Percentiles rank a stretch among this genome's conserved stretches.
phyloP scores from a whole-genome alignment of 805 yeast genomes.

The Nakazawaea populi region DNA sequence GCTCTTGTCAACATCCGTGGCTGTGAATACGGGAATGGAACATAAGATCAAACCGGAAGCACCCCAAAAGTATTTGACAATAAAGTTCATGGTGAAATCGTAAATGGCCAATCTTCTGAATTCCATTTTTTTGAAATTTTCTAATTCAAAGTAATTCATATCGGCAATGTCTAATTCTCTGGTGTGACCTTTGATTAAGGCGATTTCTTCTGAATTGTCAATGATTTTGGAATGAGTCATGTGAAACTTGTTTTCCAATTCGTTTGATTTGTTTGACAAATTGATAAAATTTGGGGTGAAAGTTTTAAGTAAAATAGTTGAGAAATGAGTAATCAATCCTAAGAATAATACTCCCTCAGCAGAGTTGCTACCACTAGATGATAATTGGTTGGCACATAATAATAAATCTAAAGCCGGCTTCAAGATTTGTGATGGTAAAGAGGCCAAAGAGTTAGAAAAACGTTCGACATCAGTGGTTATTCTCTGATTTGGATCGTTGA shows the following conservation, averaged over 20 bases:
- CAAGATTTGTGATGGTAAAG: constrained; percentile 75
- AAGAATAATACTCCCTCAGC: constrained; percentile 76
- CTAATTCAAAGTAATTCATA: constrained; percentile 73
- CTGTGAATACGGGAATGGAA: constrained; percentile 78
- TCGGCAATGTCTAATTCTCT: constrained; percentile 77
- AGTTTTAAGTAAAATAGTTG: constrained; percentile 65
- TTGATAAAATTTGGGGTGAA: constrained; percentile 90
- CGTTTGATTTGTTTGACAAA: constrained; percentile 68
- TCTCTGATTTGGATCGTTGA: constrained; percentile 77
- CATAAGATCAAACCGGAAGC: constrained; percentile 88
- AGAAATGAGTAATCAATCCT: constrained; percentile 74
- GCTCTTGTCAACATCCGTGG: constrained; percentile 13
- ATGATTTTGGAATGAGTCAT: constrained; percentile 78
- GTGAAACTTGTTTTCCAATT: constrained; percentile 80
- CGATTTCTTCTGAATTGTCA: constrained; percentile 79
- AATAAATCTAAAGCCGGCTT: constrained; percentile 78
- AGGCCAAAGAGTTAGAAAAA: constrained; percentile 63
- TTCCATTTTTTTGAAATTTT: constrained; percentile 69
- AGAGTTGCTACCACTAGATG: constrained; percentile 58
- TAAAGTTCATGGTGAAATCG: constrained; percentile 80
- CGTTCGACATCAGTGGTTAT: constrained; percentile 76
- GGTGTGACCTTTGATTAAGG: constrained; percentile 73
- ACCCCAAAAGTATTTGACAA: constrained; percentile 92
- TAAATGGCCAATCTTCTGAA: constrained; percentile 68
- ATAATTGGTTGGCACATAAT: constrained; percentile 73